Base-by-base conservation (phyloP, 306 rosid genomes). In the Casuarina glauca region DNA sequence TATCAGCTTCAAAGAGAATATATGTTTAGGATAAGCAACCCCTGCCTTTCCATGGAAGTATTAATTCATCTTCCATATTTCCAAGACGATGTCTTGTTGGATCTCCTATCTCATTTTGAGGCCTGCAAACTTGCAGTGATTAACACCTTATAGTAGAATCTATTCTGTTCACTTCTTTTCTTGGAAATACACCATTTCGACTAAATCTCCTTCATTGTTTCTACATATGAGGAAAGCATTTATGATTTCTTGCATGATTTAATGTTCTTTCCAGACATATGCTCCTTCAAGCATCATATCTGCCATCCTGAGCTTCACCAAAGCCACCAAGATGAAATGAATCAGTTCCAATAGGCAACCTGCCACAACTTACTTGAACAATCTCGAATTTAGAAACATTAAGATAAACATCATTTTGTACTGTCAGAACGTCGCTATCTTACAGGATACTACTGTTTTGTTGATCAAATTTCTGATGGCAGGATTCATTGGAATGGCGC, bases 401-500 rank as follows among this genome's bases (percentile, higher is more conserved):
- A 38, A 62, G 69, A 36, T 35, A 36, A 36, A 62, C 17, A 32
- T 32, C 44, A 36, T 35, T 32, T 62, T 62, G 11, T 36, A 62
- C 36, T 62, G 44, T 9, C 44, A 62, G 44, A 62, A 36, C 12
- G 16, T 35, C 20, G 11, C 39, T 9, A 60, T 26, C 32, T 32
- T 32, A 60, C 35, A 35, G 67, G 35, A 60, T 60, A 35, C 3
- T 60, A 54, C 67, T 17, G 2, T 52, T 68, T 75, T 19, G 48
- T 36, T 72, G 61, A 8, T 20, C 52, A 57, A 19, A 20, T 35
- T 54, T 44, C 39, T n/a, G n/a, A 67, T 74, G 55, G 54, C 71
- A 78, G 86, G 86, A 50, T 74, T 74, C 70, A 48, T 82, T 78
- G 83, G 86, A 77, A 61, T 82, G 82, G 66, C 82, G 51, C 70